These are phyloP conservation scores for Hypomontagnella submonticulosa DNA, from an alignment of 495 filamentous ascomycete genomes.

Conservation along the genomic window DNA sequence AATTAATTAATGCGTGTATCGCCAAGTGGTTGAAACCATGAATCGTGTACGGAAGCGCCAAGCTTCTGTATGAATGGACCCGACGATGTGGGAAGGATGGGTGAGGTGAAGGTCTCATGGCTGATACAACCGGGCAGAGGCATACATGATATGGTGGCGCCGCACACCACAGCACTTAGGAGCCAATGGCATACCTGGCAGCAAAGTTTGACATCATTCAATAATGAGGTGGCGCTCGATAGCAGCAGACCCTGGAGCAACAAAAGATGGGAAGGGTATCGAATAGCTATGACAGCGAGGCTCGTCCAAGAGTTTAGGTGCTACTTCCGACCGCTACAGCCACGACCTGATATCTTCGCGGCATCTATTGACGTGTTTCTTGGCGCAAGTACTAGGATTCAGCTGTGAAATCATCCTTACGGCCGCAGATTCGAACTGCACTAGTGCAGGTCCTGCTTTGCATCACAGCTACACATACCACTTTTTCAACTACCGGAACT, in stretches of 20 bases:
- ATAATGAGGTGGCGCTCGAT: slow-evolving; percentile 35
- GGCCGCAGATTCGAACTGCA: slow-evolving; percentile 36
- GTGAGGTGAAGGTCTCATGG: slow-evolving; percentile 19
- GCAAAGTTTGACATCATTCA: slow-evolving; percentile 35
- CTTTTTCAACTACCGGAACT: slow-evolving; percentile 24
- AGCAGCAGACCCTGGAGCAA: slow-evolving; percentile 13
- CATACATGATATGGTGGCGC: slow-evolving; percentile 40
- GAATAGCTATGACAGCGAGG: slow-evolving; percentile 3
- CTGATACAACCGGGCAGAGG: slow-evolving; percentile 26
- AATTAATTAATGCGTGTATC: slow-evolving; percentile 30
- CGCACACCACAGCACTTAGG: slow-evolving; percentile 19
- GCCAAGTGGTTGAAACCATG: slow-evolving; percentile 34
- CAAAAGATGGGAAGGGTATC: slow-evolving; percentile 8
- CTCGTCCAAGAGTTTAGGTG: slow-evolving; percentile 16
- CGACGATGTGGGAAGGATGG: slow-evolving; percentile 36
- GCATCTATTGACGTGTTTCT: slow-evolving; percentile 29
- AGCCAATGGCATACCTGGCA: slow-evolving; percentile 23
- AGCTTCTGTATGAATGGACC: slow-evolving; percentile 24
- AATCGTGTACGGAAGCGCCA: slow-evolving; percentile 28
- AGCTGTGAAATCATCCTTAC: slow-evolving; percentile 34
- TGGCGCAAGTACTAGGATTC: slow-evolving; percentile 27
- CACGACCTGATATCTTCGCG: slow-evolving; percentile 13
- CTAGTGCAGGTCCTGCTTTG: slow-evolving; percentile 44
- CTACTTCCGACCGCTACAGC: slow-evolving; percentile 35
- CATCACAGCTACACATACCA: slow-evolving; percentile 25